Conservation (phyloP, 208 protist species). For the Angomonas ambiguus region DNA sequence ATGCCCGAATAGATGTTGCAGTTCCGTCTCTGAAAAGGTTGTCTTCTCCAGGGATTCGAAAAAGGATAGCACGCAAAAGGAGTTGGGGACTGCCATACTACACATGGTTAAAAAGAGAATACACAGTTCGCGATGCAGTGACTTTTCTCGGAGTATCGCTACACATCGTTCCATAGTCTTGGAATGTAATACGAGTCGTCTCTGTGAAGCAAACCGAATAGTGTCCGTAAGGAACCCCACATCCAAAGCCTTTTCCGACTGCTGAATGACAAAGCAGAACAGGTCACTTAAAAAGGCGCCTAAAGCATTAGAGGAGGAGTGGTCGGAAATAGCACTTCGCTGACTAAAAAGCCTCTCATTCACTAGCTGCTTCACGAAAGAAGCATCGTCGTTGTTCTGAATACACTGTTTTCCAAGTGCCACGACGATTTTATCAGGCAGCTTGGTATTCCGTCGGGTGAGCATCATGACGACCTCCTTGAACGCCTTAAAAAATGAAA, state of each 20-base stretch:
- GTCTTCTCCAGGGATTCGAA: background rate
- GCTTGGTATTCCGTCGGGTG: conserved; percentile 19
- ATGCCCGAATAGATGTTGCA: background rate
- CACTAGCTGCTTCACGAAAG: conserved; percentile 46
- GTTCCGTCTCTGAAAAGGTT: background rate
- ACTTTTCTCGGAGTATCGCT: background rate
- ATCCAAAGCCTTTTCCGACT: background rate
- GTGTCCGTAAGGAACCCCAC: background rate
- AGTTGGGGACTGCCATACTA: background rate
- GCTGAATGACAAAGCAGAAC: background rate
- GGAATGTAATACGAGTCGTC: background rate
- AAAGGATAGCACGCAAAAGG: background rate
- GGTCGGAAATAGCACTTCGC: conserved; percentile 19
- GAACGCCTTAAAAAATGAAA: conserved; percentile 58
- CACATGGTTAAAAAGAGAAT: background rate
- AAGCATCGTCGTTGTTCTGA: background rate
- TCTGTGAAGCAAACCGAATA: background rate
- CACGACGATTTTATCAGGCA: background rate
- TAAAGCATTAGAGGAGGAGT: conserved; percentile 12
- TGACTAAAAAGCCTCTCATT: conserved; percentile 60
- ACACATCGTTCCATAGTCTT: background rate
- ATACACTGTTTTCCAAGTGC: background rate
- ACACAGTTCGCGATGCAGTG: background rate
- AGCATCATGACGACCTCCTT: conserved; percentile 44
- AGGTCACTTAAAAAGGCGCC: conserved; percentile 79